phyloP scores from a whole-genome alignment of 306 rosid species.

The Casuarina glauca region DNA sequence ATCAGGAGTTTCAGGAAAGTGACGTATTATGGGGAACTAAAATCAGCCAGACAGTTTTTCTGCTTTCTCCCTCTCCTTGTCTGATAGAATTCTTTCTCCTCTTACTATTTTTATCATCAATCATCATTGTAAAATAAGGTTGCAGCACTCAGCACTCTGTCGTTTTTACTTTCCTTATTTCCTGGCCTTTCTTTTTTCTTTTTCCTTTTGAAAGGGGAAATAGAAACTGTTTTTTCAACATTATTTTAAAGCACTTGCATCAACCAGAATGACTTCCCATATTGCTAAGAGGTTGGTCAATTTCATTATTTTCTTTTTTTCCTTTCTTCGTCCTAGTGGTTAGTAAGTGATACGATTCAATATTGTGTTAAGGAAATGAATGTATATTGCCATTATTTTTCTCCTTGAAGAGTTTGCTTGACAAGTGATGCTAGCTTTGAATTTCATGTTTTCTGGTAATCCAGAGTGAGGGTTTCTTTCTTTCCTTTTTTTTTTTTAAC shows the following conservation, averaged over 20 bases:
- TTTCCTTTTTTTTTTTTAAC: background rate
- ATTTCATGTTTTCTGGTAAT: background rate
- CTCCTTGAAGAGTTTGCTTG: background rate
- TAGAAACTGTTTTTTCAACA: background rate
- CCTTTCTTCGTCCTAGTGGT: background rate
- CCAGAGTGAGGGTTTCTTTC: background rate
- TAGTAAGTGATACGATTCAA: too few relatives aligned
- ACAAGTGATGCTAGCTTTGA: conserved; percentile 1
- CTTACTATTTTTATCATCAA: too few relatives aligned
- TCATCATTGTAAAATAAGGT: too few relatives aligned
- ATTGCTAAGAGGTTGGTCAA: background rate
- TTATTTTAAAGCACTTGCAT: background rate
- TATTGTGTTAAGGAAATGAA: background rate
- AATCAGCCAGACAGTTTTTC: too few relatives aligned
- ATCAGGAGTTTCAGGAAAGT: too few relatives aligned
- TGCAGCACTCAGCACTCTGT: too few relatives aligned
- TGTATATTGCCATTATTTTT: too few relatives aligned
- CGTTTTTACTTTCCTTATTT: background rate
- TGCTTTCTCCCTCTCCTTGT: too few relatives aligned
- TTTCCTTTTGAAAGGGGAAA: background rate
- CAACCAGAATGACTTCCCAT: background rate
- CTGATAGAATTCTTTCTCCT: too few relatives aligned
- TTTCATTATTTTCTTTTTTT: background rate
- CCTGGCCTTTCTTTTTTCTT: background rate
- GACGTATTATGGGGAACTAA: too few relatives aligned